These are phyloP conservation scores for Beauveria pseudobassiana DNA, from an alignment of 2,329 filamentous ascomycete genomes.

Conservation along the genomic window DNA sequence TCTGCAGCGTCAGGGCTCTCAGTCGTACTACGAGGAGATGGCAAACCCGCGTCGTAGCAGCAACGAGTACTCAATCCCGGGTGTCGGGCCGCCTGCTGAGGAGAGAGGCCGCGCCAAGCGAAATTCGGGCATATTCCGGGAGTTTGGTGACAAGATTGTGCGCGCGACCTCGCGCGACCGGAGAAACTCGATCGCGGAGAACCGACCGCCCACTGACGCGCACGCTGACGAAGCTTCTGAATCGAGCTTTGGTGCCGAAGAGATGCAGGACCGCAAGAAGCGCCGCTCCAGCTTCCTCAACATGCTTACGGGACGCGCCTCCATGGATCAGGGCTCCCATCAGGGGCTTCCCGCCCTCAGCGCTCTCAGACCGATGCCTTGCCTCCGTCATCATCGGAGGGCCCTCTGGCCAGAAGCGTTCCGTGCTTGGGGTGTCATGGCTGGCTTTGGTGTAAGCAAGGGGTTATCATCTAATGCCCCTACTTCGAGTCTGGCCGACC, in stretches of 20 bases:
- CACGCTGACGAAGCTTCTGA: slow-evolving; percentile 34
- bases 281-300: slow-evolving; percentile 33
- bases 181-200: slow-evolving; percentile 20
- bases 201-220: slow-evolving; percentile 13
- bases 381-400: slow-evolving; percentile 12
- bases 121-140: slow-evolving; percentile 43
- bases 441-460: neutral
- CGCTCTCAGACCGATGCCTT: slow-evolving; percentile 1
- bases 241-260: slow-evolving; percentile 32
- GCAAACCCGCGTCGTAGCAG: slow-evolving; percentile 33
- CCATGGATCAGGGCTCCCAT: slow-evolving; percentile 15
- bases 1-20: neutral
- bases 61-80: slow-evolving; percentile 30
- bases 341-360: neutral
- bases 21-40: slow-evolving; percentile 20
- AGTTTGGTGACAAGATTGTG: slow-evolving; percentile 38
- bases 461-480: neutral
- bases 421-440: slow-evolving; percentile 26
- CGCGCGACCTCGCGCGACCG: slow-evolving; percentile 26
- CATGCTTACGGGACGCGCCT: slow-evolving; percentile 20
- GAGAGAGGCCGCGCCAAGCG: slow-evolving; percentile 29
- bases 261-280: slow-evolving; percentile 29
- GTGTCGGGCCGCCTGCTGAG: slow-evolving; percentile 28
- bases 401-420: slow-evolving; percentile 29
- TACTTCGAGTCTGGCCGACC: neutral